Percentiles rank a stretch among this genome's conserved stretches.
These are phyloP conservation scores for Phyllosticta citribraziliensis DNA, from an alignment of 2,329 filamentous ascomycete genomes.

Conservation along the genomic window DNA sequence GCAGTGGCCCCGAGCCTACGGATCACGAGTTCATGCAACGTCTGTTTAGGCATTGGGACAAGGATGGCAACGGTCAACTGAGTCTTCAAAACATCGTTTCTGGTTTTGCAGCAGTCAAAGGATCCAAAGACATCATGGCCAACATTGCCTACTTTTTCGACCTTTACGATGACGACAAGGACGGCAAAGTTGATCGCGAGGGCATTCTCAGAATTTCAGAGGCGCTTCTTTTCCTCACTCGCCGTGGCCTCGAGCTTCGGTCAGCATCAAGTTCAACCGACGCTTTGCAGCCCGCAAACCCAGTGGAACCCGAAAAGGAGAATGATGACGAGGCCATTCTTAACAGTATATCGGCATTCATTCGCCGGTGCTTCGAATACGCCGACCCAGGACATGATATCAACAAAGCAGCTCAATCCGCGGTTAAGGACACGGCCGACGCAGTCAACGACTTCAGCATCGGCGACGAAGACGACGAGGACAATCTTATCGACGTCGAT, in stretches of 20 bases:
- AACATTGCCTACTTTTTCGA: conserved; percentile 98
- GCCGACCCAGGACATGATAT: conserved; percentile 77
- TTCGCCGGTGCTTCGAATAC: conserved; percentile 93
- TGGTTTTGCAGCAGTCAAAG: conserved; percentile 83
- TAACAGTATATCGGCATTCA: conserved; percentile 89
- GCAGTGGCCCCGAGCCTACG: conserved; percentile 58
- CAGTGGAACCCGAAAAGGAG: conserved; percentile 17
- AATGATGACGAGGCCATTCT: conserved; percentile 70
- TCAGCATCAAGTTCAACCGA: conserved; percentile 54
- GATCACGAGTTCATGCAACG: conserved; percentile 92
- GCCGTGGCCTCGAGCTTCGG: conserved; percentile 72
- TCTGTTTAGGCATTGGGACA: conserved; percentile 82
- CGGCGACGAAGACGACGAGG: conserved; percentile 52
- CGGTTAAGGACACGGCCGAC: conserved; percentile 24
- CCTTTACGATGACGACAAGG: conserved; percentile 84
- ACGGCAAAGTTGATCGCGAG: conserved; percentile 87
- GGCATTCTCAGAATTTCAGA: conserved; percentile 93
- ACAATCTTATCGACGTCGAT: conserved; percentile 50
- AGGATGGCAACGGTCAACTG: conserved; percentile 63
- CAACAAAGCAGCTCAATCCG: conserved; percentile 26
- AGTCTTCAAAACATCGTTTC: conserved; percentile 87
- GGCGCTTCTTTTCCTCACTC: conserved; percentile 81
- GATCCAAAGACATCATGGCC: conserved; percentile 91
- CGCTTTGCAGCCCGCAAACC: conserved; percentile 34
- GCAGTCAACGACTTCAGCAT: conserved; percentile 59